Conservation (phyloP, 208 protist genomes). For the Porcisia hertigi region DNA sequence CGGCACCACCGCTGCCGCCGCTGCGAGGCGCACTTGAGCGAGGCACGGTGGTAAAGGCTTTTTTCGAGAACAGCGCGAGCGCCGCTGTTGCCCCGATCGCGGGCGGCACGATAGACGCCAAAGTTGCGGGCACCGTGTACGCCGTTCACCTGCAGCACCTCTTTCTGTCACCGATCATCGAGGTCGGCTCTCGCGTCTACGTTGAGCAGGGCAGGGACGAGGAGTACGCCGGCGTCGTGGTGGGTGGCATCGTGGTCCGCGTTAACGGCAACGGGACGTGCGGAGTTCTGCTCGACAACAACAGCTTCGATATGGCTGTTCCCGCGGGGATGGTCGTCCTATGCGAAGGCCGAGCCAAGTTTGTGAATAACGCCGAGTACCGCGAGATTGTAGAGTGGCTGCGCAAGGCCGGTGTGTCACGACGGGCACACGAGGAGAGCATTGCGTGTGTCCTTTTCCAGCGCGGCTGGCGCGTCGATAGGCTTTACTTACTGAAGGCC, state of each 20-base stretch:
- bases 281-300: conserved; percentile 82
- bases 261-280: conserved; percentile 84
- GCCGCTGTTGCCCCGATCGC: conserved; percentile 49
- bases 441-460: conserved; percentile 76
- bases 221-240: conserved; percentile 32
- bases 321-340: conserved; percentile 65
- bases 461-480: conserved; percentile 78
- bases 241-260: conserved; percentile 72
- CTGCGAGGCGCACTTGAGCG: too few species aligned
- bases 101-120: conserved; percentile 50
- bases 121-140: conserved; percentile 70
- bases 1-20: conserved; percentile 1
- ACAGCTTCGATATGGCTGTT: conserved; percentile 78
- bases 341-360: conserved; percentile 57
- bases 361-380: conserved; percentile 47
- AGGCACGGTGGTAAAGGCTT: conserved; percentile 51
- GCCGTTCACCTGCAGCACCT: conserved; percentile 67
- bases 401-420: conserved; percentile 64
- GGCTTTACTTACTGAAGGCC: conserved; percentile 78
- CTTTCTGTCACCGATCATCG: conserved; percentile 68
- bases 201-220: conserved; percentile 54
- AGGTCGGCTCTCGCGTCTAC: conserved; percentile 78
- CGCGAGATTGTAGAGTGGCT: conserved; percentile 77
- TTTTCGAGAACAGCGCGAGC: conserved; percentile 53
- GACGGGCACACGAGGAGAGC: conserved; percentile 67